Percentiles rank a stretch among this genome's conserved stretches.
Conservation (phyloP, 225 moss, liverwort and hornwort genomes). For the Marchantia polymorpha region DNA sequence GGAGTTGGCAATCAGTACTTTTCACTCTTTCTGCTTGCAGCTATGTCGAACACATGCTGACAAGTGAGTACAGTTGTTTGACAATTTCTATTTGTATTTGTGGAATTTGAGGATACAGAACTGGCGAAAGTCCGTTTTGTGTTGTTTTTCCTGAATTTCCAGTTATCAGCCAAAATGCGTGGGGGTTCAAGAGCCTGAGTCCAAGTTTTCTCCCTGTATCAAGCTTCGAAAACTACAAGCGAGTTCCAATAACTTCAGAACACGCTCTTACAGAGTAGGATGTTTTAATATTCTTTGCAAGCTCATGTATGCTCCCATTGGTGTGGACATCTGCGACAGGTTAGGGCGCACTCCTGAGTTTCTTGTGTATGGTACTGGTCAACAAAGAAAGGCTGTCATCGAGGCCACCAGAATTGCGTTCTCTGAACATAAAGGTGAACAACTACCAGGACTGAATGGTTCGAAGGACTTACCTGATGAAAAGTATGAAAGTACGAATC, state of each 20-base stretch:
- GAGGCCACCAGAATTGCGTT: conserved; percentile 80
- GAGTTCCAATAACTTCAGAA: not conserved
- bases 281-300: not conserved
- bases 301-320: not conserved
- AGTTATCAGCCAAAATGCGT: not conserved
- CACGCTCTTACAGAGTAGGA: not conserved
- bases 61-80: conserved; percentile 56
- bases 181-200: not conserved
- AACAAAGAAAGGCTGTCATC: conserved; percentile 89
- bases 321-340: conserved; percentile 37
- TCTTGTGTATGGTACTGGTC: conserved; percentile 75
- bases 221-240: not conserved
- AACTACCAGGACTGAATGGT: conserved; percentile 24
- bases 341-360: conserved; percentile 88
- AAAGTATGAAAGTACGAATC: conserved; percentile 33
- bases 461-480: conserved; percentile 30
- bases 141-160: not conserved
- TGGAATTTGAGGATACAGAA: no score
- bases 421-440: conserved; percentile 36
- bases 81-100: not conserved
- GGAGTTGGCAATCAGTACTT: conserved; percentile 77
- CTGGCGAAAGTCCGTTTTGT: no score
- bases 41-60: conserved; percentile 86
- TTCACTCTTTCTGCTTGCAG: conserved; percentile 89
- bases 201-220: not conserved